Evolutionary conservation across 768 basidiomycete species (phyloP).

Genomic region (Pulveroboletus sp.): DNA sequence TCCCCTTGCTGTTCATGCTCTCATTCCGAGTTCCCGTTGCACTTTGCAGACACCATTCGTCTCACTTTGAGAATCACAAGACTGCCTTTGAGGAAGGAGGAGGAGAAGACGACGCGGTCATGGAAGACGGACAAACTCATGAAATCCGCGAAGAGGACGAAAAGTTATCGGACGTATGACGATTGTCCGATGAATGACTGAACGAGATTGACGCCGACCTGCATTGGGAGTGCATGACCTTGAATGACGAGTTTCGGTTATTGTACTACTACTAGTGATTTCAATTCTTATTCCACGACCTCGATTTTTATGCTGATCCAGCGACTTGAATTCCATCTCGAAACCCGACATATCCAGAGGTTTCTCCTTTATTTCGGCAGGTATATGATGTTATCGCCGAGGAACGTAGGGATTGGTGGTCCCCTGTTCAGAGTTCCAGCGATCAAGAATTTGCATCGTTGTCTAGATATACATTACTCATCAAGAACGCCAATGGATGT

Average conservation of each 20-base stretch:
- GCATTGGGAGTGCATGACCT: not conserved
- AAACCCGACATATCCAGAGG: too few relatives aligned
- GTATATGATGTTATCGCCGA: too few relatives aligned
- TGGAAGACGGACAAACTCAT: slow-evolving; percentile 15
- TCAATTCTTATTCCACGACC: not conserved
- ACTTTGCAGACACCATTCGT: slow-evolving; percentile 55
- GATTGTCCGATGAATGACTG: not conserved
- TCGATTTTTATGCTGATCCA: too few relatives aligned
- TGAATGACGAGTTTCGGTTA: too few relatives aligned
- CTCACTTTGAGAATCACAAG: slow-evolving; percentile 82
- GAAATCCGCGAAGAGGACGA: slow-evolving; percentile 20
- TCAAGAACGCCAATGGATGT: too few relatives aligned
- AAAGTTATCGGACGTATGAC: slow-evolving; percentile 18
- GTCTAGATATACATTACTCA: too few relatives aligned
- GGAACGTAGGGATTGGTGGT: too few relatives aligned
- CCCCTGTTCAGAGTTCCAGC: too few relatives aligned
- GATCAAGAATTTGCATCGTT: too few relatives aligned
- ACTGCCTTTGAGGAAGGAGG: slow-evolving; percentile 76
- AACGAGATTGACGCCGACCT: not conserved
- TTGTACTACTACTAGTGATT: not conserved
- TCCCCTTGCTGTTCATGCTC: not conserved
- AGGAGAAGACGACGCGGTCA: slow-evolving; percentile 48
- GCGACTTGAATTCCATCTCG: too few relatives aligned
- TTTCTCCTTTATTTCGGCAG: too few relatives aligned
- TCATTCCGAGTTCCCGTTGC: not conserved